Evolutionary conservation across 345 rosid species (phyloP), one percentile per base, ranked within the genome.

Genomic region (Clausena lansium): DNA sequence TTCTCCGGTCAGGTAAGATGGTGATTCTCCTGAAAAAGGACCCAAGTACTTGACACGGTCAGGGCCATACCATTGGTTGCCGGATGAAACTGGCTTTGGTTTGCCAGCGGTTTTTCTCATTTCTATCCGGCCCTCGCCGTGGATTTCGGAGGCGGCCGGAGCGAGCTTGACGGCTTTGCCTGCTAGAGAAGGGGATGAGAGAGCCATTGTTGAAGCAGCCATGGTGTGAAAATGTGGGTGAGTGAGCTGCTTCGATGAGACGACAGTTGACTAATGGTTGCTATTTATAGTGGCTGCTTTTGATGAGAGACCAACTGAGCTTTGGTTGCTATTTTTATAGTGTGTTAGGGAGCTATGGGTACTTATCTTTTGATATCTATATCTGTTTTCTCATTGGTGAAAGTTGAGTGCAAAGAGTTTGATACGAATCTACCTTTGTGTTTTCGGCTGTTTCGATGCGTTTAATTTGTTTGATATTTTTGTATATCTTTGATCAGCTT

Each of bases 41-140:
- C 81, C 86, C 50, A 77, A 75, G 77, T 80, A 66, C 71, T 77
- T 80, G 66, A 80, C 81, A 20, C 65, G 64, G 75, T 83, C 86
- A 28, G 83, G 83, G 39, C 83, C 81, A 30, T 80, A 77, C 83
- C 80, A 80, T 25, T 75, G 83, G 75, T 81, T 78, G 2, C 74
- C 81, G 30, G 83, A 52, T 2, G 81, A 75, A 64, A 47, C 67
- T 10, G 65, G 63, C 80, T 52, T 66, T 28, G 58, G 6, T 68
- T 57, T 76, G 57, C 67, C 1, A 24, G 6, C 60, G 6, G 76
- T 38, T 81, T 76, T 76, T 73, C 81, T 83, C 76, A 83, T 73
- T 76, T 73, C 38, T 71, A 76, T 32, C 22, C 78, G 54, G 25
- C 82, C 80, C 20, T 50, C 54, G 20, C 80, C 71, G 54, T 77